These are phyloP conservation scores for Artomyces pyxidatus DNA, from an alignment of 768 basidiomycete genomes.

Conservation along the genomic window DNA sequence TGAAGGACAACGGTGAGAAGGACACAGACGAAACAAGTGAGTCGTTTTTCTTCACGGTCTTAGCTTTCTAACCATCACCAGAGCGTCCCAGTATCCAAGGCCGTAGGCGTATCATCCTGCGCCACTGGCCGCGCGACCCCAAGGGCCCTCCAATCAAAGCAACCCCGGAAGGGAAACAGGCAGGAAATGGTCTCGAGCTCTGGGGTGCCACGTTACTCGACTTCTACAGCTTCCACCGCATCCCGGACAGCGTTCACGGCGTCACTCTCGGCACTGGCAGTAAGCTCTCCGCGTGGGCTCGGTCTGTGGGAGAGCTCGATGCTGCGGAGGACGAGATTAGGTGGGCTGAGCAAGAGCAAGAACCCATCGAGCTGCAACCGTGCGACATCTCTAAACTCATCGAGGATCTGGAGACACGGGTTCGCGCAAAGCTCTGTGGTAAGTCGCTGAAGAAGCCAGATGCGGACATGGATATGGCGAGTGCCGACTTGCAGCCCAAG, in stretches of 20 bases:
- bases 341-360: slow-evolving; percentile 28
- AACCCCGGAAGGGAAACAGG: slow-evolving; percentile 26
- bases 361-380: slow-evolving; percentile 23
- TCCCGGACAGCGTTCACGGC: slow-evolving; percentile 7
- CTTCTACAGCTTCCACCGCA: slow-evolving; percentile 26
- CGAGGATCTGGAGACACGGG: not conserved
- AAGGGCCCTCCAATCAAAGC: too few relatives aligned
- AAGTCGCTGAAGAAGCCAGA: not conserved
- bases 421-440: not conserved
- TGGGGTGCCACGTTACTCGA: slow-evolving; percentile 39
- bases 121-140: slow-evolving; percentile 28
- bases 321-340: slow-evolving; percentile 26
- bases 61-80: not conserved
- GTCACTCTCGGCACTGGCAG: slow-evolving; percentile 26
- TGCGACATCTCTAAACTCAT: not conserved
- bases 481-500: not conserved
- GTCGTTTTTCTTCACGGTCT: not conserved
- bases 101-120: slow-evolving; percentile 21
- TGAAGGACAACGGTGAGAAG: not conserved
- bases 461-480: not conserved
- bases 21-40: not conserved
- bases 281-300: slow-evolving; percentile 30
- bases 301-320: slow-evolving; percentile 26
- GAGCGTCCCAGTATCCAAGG: not conserved
- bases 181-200: slow-evolving; percentile 9